Evolutionary conservation across 2,329 filamentous ascomycete genomes (phyloP), one percentile per base, ranked within the genome.

Genomic region (Colletotrichum incanum): DNA sequence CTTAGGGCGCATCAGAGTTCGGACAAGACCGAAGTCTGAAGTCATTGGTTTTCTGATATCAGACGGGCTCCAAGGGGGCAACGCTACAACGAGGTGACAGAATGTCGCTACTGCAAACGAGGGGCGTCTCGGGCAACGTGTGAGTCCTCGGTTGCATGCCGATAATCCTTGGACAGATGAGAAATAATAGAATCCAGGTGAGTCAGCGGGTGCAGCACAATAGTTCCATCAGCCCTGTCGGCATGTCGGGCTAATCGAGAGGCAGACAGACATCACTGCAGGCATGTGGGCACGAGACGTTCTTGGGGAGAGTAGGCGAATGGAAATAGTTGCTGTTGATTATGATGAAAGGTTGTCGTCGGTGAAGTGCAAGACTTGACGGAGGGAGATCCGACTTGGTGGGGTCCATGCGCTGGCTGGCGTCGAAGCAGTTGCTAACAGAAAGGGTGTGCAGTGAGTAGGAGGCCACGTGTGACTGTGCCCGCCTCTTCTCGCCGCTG

Each of bases 11-110:
- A 45, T 41, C 37, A 65, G 43, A 20, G 26, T 59, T 71, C 67
- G 63, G 67, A 5, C 67, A 67, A 71, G 55, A 31, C 67, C 67
- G 55, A 67, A 67, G 63, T 18, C n/a, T 67, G 63, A 55, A 55
- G 47, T 41, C 55, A 56, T 67, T 34, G 63, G 28, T 20, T 41
- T 45, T 59, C 50, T 43, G 52, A 39, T 68, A 55, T 68, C 34
- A 62, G 37, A 62, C 50, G 23, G 16, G 11, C n/a, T 23, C 52
- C 43, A 50, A 16, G 20, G 49, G 28, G 28, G 34, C n/a, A 31
- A 54, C n/a, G 45, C 37, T 9, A 49, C 23, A 45, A 23, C 12
- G 49, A 26, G 26, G 23, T 54, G 61, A 54, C 47, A 50, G 11
- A 31, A 31, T 54, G n/a, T 28, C 34, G 34, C 58, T 59, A 20